Percentiles rank a stretch among this genome's conserved stretches.
Conservation (phyloP, 177 flowering plant species). For the Telopea speciosissima region DNA sequence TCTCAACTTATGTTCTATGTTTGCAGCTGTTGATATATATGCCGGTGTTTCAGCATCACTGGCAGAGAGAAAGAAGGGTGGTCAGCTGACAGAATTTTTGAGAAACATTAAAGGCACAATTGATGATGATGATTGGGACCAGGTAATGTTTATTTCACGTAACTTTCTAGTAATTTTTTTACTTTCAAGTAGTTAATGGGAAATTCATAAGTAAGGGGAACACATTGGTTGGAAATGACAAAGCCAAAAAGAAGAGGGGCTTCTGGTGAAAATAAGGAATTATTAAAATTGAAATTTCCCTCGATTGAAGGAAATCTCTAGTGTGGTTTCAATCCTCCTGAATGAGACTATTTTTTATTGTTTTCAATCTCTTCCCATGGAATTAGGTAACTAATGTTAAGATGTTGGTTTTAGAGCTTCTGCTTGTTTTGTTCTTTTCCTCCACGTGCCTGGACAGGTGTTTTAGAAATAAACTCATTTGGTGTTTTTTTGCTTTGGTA, state of each 20-base stretch:
- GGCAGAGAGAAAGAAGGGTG: constrained; percentile 91
- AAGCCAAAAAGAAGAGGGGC: neutral
- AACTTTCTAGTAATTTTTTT: neutral
- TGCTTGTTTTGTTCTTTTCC: neutral
- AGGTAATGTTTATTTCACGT: constrained; percentile 41
- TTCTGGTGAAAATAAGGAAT: neutral
- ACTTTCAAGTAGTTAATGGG: neutral
- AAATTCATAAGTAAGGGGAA: neutral
- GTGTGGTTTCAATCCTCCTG: neutral
- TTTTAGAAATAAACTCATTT: neutral
- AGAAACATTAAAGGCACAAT: constrained; percentile 90
- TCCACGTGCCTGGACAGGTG: neutral
- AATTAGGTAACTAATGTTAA: neutral
- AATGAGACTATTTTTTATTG: neutral
- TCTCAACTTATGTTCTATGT: constrained; percentile 2
- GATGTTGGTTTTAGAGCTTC: neutral
- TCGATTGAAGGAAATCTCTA: too few relatives aligned
- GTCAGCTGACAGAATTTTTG: constrained; percentile 85
- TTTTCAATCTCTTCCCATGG: neutral
- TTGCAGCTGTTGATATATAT: constrained; percentile 92
- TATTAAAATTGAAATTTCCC: neutral
- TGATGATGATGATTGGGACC: constrained; percentile 93
- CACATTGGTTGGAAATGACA: neutral
- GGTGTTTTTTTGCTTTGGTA: too few relatives aligned
- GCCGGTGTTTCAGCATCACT: constrained; percentile 98